A percentile compares a stretch with the other conserved stretches of the same genome.
Conservation (phyloP, 768 basidiomycete genomes). For the Lepiota venenata region DNA sequence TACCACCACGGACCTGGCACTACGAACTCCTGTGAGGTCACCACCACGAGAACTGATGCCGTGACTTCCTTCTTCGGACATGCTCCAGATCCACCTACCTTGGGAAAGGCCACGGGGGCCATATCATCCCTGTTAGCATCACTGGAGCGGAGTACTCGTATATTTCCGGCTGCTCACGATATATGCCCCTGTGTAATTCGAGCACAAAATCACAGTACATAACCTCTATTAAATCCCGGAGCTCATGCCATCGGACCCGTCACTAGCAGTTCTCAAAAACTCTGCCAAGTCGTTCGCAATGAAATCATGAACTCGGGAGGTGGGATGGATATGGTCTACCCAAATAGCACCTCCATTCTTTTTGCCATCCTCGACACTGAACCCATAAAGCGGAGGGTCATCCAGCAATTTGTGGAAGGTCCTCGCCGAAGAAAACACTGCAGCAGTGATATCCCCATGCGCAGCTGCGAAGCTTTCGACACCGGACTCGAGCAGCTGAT, state of each 20-base stretch:
- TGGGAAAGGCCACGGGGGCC: too few species aligned
- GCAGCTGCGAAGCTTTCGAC: conserved; percentile 31
- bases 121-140: too few species aligned
- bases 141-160: too few species aligned
- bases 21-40: conserved; percentile 9
- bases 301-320: conserved; percentile 46
- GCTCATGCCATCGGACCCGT: not conserved
- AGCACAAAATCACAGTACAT: not conserved
- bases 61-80: conserved; percentile 10
- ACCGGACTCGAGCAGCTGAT: conserved; percentile 30
- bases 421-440: conserved; percentile 47
- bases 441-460: conserved; percentile 42
- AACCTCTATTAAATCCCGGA: not conserved
- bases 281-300: conserved; percentile 19
- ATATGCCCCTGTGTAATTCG: not conserved
- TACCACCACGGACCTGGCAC: not conserved
- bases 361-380: conserved; percentile 27
- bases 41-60: conserved; percentile 1
- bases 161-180: too few species aligned
- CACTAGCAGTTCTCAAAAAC: not conserved
- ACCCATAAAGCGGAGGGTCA: conserved; percentile 38
- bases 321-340: conserved; percentile 53
- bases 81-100: too few species aligned
- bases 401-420: conserved; percentile 47
- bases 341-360: conserved; percentile 39